Evolutionary conservation across 257 asterid genomes (phyloP).

Genomic region (Fraxinus americana): DNA sequence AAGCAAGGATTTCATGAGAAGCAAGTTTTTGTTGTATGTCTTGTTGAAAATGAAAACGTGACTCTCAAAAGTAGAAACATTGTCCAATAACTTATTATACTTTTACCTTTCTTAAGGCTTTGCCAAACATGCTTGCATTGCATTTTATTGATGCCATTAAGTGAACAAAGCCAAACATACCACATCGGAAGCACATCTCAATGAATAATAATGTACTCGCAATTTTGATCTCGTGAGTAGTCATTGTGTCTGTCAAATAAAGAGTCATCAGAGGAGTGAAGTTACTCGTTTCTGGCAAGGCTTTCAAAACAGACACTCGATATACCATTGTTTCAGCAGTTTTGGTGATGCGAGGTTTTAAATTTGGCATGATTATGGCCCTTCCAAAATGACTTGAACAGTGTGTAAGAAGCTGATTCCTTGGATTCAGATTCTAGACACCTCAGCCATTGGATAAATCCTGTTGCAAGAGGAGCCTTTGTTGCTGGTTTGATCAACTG

Average conservation of each 20-base stretch:
- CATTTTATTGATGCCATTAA: neutral
- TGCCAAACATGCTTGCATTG: neutral
- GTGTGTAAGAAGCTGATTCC: neutral
- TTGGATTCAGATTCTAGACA: no score
- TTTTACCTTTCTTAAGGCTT: no score
- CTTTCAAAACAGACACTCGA: neutral
- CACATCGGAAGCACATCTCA: neutral
- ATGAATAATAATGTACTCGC: conserved; percentile 42
- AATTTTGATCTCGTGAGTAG: conserved; percentile 71
- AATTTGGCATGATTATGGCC: conserved; percentile 94
- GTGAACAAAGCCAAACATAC: neutral
- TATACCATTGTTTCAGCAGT: neutral
- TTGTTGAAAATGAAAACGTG: no score
- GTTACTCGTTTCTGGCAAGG: conserved; percentile 55
- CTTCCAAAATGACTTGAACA: conserved; percentile 82
- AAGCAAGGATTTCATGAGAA: no score
- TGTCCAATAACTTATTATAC: no score
- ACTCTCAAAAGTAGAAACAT: no score
- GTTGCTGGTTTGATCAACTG: no score
- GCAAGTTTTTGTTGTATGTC: no score
- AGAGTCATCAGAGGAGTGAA: conserved; percentile 93
- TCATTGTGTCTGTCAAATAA: conserved; percentile 81
- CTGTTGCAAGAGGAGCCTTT: no score
- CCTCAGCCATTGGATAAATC: no score
- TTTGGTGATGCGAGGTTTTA: conserved; percentile 88